phyloP scores from a whole-genome alignment of 164 flowering plant genomes.

The Litsea cubeba region DNA sequence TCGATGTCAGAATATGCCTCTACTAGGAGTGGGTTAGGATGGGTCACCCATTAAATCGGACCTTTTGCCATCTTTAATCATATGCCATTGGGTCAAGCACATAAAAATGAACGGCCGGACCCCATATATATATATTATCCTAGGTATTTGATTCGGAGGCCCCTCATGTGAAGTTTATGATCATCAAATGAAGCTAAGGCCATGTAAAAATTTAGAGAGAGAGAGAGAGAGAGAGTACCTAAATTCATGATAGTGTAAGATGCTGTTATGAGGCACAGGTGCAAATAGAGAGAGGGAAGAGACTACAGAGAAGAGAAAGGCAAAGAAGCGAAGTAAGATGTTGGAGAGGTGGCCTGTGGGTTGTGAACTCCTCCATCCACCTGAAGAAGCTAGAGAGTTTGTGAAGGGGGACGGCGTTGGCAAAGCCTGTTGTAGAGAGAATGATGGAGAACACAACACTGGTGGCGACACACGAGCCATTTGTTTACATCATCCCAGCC shows the following conservation, averaged over 20 bases:
- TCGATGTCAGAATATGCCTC: too few species aligned
- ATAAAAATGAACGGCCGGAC: neutral
- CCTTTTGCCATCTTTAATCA: neutral
- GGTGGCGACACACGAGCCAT: constrained; percentile 9
- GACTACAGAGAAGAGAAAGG: constrained; percentile 35
- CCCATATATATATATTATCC: neutral
- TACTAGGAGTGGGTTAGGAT: too few species aligned
- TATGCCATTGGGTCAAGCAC: neutral
- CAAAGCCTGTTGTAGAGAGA: constrained; percentile 23
- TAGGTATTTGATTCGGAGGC: neutral
- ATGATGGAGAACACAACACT: neutral
- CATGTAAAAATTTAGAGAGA: neutral
- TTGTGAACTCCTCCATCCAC: constrained; percentile 24
- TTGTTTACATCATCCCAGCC: neutral
- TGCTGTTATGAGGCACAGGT: constrained; percentile 12
- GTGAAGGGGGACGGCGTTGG: constrained; percentile 41
- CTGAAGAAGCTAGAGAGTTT: constrained; percentile 26
- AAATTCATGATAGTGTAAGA: constrained; percentile 24
- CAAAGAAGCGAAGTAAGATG: constrained; percentile 30
- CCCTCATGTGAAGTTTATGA: neutral
- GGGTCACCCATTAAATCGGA: too few species aligned
- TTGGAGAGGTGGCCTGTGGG: constrained; percentile 16
- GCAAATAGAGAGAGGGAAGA: constrained; percentile 35
- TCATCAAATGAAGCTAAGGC: neutral
- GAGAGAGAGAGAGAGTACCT: constrained; percentile 23